Evolutionary conservation across 306 rosid genomes (phyloP).

Genomic region (Phaseolus lunatus): DNA sequence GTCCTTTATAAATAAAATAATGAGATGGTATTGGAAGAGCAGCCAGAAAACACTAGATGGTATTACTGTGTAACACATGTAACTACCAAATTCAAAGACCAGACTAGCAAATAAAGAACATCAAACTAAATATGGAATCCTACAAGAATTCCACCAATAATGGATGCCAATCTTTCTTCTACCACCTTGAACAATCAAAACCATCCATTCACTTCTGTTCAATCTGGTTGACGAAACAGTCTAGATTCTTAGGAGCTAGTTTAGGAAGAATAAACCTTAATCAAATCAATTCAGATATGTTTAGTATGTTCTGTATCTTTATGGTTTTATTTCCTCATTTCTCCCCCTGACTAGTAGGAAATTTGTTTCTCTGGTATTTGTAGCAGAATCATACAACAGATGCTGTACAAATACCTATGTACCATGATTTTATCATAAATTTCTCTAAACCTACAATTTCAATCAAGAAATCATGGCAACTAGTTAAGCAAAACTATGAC

Average conservation of each 20-base stretch:
- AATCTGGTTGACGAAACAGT: neutral
- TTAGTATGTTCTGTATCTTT: neutral
- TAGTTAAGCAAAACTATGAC: neutral
- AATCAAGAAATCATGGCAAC: conserved; percentile 3
- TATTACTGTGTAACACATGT: conserved; percentile 2
- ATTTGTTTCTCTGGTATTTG: neutral
- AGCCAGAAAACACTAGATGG: conserved; percentile 20
- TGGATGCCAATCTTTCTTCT: neutral
- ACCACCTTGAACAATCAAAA: neutral
- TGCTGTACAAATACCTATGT: neutral
- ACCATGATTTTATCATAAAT: neutral
- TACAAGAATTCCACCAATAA: neutral
- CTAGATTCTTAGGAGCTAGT: neutral
- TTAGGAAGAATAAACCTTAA: neutral
- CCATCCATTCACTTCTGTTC: conserved; percentile 2
- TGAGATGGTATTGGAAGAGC: conserved; percentile 3
- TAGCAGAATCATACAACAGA: neutral
- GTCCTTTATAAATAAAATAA: conserved; percentile 2
- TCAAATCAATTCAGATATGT: neutral
- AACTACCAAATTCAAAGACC: conserved; percentile 25
- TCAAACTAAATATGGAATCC: neutral
- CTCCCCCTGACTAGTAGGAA: neutral
- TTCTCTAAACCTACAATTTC: neutral
- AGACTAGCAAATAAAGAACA: conserved; percentile 8
- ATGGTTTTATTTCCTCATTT: neutral